phyloP scores from a whole-genome alignment of 2,329 filamentous ascomycete species.

The Calonectria pseudoturangicola region DNA sequence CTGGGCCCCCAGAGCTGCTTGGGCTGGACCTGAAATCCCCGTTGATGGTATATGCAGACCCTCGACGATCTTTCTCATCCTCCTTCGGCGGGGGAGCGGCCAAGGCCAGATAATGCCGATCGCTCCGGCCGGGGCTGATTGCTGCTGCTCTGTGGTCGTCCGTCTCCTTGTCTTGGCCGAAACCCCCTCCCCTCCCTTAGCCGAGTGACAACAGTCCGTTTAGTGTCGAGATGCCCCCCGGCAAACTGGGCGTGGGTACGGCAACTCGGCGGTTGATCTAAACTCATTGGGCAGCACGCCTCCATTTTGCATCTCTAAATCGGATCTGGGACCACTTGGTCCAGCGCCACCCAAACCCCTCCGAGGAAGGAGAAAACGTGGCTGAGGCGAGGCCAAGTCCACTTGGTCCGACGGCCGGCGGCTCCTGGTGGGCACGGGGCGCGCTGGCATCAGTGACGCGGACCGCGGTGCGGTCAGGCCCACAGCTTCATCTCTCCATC shows the following conservation, averaged over 20 bases:
- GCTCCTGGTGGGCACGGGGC: conserved; percentile 35
- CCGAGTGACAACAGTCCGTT: conserved; percentile 8
- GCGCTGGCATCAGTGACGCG: conserved; percentile 35
- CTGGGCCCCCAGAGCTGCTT: conserved; percentile 37
- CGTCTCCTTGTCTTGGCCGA: no score
- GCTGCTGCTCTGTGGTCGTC: background rate
- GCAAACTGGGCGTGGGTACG: conserved; percentile 4
- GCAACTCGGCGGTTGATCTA: conserved; percentile 7
- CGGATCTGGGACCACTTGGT: conserved; percentile 33
- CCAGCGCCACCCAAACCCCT: conserved; percentile 42
- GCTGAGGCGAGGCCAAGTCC: conserved; percentile 46
- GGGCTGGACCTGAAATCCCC: conserved; percentile 46
- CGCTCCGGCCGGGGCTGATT: background rate
- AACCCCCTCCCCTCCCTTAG: background rate
- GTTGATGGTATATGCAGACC: conserved; percentile 37
- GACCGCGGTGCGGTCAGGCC: conserved; percentile 46
- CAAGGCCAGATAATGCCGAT: conserved; percentile 19
- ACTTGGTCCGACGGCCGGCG: conserved; percentile 37
- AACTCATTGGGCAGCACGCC: conserved; percentile 17
- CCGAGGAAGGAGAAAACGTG: conserved; percentile 48
- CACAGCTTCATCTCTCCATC: conserved; percentile 25
- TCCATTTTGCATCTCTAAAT: conserved; percentile 4
- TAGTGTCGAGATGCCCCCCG: background rate
- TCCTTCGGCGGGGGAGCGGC: conserved; percentile 19
- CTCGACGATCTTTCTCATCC: conserved; percentile 33